A percentile compares a stretch with the other conserved stretches of the same genome.
phyloP scores from a whole-genome alignment of 768 basidiomycete genomes.

The Panaeolus cyanescens region DNA sequence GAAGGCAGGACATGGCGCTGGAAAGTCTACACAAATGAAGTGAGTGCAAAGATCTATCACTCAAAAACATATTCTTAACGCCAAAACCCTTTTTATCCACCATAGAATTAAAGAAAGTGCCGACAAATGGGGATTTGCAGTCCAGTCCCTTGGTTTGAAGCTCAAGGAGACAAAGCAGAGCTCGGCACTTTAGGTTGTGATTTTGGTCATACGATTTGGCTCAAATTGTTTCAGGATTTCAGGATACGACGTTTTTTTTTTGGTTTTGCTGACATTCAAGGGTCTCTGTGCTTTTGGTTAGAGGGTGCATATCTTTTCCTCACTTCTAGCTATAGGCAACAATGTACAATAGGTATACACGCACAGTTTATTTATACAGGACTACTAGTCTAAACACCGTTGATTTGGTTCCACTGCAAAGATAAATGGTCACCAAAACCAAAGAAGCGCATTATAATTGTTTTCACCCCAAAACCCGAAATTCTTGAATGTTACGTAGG shows the following conservation, averaged over 20 bases:
- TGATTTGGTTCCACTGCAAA: too few relatives aligned
- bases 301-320: too few relatives aligned
- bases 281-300: too few relatives aligned
- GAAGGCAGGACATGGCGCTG: conserved; percentile 81
- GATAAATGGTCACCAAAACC: too few relatives aligned
- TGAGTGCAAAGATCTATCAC: conserved; percentile 27
- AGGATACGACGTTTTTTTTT: too few relatives aligned
- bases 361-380: too few relatives aligned
- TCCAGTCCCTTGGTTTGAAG: conserved; percentile 57
- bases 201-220: neutral
- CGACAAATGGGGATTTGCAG: conserved; percentile 79
- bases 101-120: conserved; percentile 73
- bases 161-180: neutral
- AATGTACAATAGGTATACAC: too few relatives aligned
- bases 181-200: neutral
- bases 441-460: too few relatives aligned
- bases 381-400: too few relatives aligned
- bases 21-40: conserved; percentile 73
- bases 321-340: too few relatives aligned
- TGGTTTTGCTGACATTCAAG: too few relatives aligned
- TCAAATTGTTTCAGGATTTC: neutral
- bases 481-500: neutral
- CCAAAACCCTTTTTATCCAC: conserved; percentile 10
- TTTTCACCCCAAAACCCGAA: neutral
- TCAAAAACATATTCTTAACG: neutral